Base-by-base conservation (phyloP, 2,329 filamentous ascomycete species). In the Thelonectria discophora region DNA sequence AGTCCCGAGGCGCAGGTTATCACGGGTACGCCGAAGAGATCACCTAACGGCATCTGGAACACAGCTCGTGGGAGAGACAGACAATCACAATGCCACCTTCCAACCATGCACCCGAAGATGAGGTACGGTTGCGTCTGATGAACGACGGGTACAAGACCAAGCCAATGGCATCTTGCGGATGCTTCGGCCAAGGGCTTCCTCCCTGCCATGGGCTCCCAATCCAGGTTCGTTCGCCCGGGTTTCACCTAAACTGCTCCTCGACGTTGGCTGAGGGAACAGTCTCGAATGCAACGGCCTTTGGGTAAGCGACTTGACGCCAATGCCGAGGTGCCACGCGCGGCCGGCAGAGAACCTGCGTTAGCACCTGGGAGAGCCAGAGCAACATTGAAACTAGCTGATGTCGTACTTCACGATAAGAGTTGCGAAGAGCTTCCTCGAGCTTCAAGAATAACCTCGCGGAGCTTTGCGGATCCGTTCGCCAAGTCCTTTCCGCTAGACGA, bases 21-120 rank as follows among this genome's bases (percentile, higher is more conserved):
- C 47, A 34, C 49, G 21, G 52, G 51, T 17, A 45, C 37, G 27
- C 54, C 48, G 32, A 53, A 56, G 49, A 45, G 53, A 46, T 46
- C 45, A 34, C 45, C 57, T 64, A 50, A 66, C 55, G 60, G 55
- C 50, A 65, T 63, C 60, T 49, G 62, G 59, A 59, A 59, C 57
- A 58, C 60, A 66, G 60, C 47, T 55, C 47, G 30, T 40, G 37
- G 42, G 39, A 40, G 32, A 27, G 54, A 53, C 50, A 62, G 27
- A 50, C 58, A 54, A 59, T 58, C 55, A 7, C 43, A 7, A 47
- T 47, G 4, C 20, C 27, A 45, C 50, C 58, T 61, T 45, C 53
- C 42, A 61, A 46, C 40, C 45, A 55, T 32, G 34, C 17, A 27
- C 24, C 55, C 30, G 40, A 48, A 37, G 55, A 54, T 43, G 63